Conservation (phyloP, 208 protist species). For the Leishmania guyanensis region DNA sequence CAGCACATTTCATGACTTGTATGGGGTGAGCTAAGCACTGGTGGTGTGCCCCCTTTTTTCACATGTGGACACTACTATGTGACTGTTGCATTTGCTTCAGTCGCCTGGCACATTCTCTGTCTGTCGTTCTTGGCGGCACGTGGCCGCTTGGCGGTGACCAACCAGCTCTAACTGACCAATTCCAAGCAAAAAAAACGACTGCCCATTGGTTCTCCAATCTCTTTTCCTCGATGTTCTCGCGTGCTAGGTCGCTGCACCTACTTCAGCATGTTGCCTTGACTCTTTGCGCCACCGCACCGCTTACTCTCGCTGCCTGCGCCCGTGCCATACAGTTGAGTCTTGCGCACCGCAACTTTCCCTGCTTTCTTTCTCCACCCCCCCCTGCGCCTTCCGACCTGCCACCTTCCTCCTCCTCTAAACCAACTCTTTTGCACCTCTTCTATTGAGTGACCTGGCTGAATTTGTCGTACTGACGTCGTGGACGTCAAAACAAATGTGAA, state of each 20-base stretch:
- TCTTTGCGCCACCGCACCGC: neutral
- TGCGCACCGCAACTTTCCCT: neutral
- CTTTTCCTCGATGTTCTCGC: neutral
- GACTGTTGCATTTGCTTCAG: neutral
- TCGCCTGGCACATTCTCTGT: neutral
- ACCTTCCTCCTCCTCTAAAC: no score
- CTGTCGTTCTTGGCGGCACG: neutral
- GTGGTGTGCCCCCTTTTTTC: neutral
- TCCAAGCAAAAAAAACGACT: neutral
- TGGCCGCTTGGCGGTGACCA: neutral
- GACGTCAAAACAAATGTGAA: neutral
- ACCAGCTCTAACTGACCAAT: neutral
- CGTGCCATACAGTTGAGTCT: neutral
- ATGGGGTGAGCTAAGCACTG: slow-evolving; percentile 27
- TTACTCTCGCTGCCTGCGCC: neutral
- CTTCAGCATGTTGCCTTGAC: neutral
- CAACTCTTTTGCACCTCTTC: neutral
- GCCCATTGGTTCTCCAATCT: neutral
- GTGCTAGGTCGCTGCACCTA: neutral
- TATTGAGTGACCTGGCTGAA: neutral
- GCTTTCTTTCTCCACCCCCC: neutral
- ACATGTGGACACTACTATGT: neutral
- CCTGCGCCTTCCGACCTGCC: neutral
- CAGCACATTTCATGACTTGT: slow-evolving; percentile 66
- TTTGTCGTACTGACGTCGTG: neutral